These are phyloP conservation scores for Penicillium brasilianum DNA, from an alignment of 2,329 filamentous ascomycete species.

Conservation along the genomic window DNA sequence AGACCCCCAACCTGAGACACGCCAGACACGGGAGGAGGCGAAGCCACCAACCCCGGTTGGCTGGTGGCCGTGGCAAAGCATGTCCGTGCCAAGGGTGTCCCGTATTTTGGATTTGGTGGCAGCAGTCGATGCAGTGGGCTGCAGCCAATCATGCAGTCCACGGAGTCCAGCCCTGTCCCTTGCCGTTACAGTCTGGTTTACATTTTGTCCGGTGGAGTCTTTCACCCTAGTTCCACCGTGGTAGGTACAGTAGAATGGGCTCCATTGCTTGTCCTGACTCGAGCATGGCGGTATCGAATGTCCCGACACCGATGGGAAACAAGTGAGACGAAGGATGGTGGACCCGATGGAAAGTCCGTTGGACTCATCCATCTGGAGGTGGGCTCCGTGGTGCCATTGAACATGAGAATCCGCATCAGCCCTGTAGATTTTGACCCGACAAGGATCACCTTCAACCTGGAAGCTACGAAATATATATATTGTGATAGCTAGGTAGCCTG, in stretches of 20 bases:
- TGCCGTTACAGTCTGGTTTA: neutral
- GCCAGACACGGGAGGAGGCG: constrained; percentile 6
- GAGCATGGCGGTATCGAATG: neutral
- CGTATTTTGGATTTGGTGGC: neutral
- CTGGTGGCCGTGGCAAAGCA: neutral
- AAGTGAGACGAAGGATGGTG: neutral
- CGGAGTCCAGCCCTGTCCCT: neutral
- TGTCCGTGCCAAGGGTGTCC: neutral
- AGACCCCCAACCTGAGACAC: constrained; percentile 9
- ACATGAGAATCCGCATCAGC: too few relatives aligned
- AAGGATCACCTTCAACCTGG: too few relatives aligned
- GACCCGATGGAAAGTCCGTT: neutral
- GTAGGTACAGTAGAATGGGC: too few relatives aligned
- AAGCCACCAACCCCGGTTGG: constrained; percentile 4
- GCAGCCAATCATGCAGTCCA: neutral
- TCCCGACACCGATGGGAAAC: neutral
- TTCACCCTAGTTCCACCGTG: neutral
- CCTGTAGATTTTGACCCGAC: too few relatives aligned
- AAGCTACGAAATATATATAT: too few relatives aligned
- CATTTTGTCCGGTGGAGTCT: neutral
- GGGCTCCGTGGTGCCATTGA: neutral
- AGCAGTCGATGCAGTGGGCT: neutral
- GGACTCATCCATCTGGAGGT: neutral
- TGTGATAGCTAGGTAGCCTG: too few relatives aligned
- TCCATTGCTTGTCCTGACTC: neutral